phyloP scores from a whole-genome alignment of 2,329 filamentous ascomycete species.

The Fusarium sp. region DNA sequence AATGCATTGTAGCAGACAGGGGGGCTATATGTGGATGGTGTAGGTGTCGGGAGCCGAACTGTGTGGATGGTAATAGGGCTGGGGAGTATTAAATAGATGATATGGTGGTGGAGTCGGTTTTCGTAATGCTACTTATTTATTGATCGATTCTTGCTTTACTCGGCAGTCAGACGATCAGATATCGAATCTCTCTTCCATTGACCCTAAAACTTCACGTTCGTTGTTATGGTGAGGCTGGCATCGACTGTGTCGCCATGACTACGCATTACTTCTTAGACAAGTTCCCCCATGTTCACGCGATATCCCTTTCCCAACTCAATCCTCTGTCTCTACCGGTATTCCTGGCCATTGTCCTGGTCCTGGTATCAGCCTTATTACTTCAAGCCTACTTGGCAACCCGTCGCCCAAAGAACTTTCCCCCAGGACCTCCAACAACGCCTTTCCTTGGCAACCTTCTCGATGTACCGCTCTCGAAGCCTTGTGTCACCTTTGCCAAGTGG shows the following conservation, averaged over 20 bases:
- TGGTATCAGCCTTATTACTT: not conserved
- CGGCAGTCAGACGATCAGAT: not conserved
- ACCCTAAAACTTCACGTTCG: not conserved
- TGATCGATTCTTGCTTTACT: not conserved
- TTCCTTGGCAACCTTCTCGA: slow-evolving; percentile 45
- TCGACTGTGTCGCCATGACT: not conserved
- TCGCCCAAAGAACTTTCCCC: slow-evolving; percentile 20
- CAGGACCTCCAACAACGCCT: slow-evolving; percentile 18
- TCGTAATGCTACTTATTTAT: not conserved
- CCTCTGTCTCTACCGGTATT: not conserved
- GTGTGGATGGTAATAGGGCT: not conserved
- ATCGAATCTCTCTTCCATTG: not conserved
- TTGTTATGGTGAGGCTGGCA: not conserved
- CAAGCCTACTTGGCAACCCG: not conserved
- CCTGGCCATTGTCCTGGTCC: not conserved
- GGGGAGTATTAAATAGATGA: not conserved
- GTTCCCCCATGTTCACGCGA: not conserved
- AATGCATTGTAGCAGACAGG: not conserved
- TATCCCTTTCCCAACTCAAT: not conserved
- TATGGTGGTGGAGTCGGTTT: not conserved
- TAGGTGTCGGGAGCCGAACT: not conserved
- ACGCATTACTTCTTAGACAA: not conserved
- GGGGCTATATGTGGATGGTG: not conserved
- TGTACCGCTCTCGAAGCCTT: slow-evolving; percentile 41
- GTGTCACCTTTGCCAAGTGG: slow-evolving; percentile 49